Base-by-base conservation (phyloP, 768 basidiomycete genomes). In the Tephrocybe sp. region DNA sequence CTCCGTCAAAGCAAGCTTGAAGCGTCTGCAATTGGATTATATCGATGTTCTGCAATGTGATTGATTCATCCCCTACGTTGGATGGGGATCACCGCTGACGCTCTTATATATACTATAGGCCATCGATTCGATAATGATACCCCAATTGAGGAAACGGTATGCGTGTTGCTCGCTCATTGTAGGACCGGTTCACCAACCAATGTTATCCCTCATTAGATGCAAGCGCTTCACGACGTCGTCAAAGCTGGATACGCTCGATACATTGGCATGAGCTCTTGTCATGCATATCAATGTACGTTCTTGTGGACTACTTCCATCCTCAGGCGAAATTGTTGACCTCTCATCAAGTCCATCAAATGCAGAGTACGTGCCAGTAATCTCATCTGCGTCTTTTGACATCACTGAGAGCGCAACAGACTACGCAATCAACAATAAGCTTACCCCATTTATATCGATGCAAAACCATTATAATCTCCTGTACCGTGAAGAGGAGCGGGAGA, bases 401-500 rank as follows among this genome's bases (percentile, higher is more conserved):
- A 46, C 21, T 24, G 47, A 25, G 19, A 40, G 30, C 12, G 10
- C 10, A 36, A 36, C 30, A 83, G 82, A 80, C 60, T 83, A 84
- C 56, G 83, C 83, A 0, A 76, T 83, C 45, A 61, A 71, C 29
- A 78, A 86, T 61, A 72, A 75, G 7, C 64, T 80, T 1, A 80
- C 78, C 84, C 85, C n/a, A n/a, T n/a, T n/a, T n/a, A n/a, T n/a
- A n/a, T n/a, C n/a, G n/a, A n/a, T n/a, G n/a, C n/a, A n/a, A 61
- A 85, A 85, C 57, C 80, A n/a, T n/a, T n/a, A 86, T 60, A 80
- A 67, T 49, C 62, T 82, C 9, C 58, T 80, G 11, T 86, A 86
- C 56, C 69, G 84, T 15, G 84, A 86, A 60, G 83, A 86, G 57
- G 83, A n/a, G n/a, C n/a, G n/a, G n/a, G n/a, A n/a, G n/a, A n/a